Conservation (phyloP, 768 basidiomycete genomes). For the Xerocomellus amylosporus region DNA sequence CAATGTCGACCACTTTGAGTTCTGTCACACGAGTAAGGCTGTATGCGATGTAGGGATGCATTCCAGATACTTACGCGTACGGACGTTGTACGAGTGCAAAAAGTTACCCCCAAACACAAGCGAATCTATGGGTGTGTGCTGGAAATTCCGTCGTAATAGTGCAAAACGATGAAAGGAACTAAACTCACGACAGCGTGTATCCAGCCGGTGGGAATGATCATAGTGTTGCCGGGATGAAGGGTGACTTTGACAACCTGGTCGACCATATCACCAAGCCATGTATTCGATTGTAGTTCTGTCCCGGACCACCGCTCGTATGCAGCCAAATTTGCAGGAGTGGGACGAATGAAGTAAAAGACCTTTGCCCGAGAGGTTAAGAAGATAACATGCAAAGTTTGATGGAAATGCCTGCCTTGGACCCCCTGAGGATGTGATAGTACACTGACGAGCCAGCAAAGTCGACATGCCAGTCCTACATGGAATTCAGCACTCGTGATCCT, state of each 20-base stretch:
- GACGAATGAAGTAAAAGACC: conserved; percentile 94
- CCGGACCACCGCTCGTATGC: conserved; percentile 96
- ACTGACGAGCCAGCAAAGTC: conserved; percentile 98
- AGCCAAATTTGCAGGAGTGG: conserved; percentile 78
- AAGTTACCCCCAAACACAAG: conserved; percentile 98
- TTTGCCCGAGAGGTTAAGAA: conserved; percentile 30
- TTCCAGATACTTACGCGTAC: conserved; percentile 60
- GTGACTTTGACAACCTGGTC: conserved; percentile 89
- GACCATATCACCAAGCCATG: conserved; percentile 91
- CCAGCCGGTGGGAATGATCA: conserved; percentile 97
- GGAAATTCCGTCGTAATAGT: conserved; percentile 7
- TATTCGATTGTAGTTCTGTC: conserved; percentile 79
- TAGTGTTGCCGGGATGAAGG: conserved; percentile 73
- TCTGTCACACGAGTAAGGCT: conserved; percentile 46
- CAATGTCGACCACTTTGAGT: conserved; percentile 84
- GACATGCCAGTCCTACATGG: conserved; percentile 88
- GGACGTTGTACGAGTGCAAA: conserved; percentile 86
- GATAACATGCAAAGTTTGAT: background rate
- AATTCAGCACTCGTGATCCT: background rate
- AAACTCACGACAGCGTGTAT: conserved; percentile 90
- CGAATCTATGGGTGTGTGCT: conserved; percentile 91
- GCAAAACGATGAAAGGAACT: background rate
- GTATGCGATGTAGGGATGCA: background rate
- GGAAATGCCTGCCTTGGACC: conserved; percentile 61
- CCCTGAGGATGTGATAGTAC: conserved; percentile 92